A percentile compares a stretch with the other conserved stretches of the same genome.
These are phyloP conservation scores for Oehlia diaphana DNA, from an alignment of 192 early-diverging fungal species.

Conservation along the genomic window DNA sequence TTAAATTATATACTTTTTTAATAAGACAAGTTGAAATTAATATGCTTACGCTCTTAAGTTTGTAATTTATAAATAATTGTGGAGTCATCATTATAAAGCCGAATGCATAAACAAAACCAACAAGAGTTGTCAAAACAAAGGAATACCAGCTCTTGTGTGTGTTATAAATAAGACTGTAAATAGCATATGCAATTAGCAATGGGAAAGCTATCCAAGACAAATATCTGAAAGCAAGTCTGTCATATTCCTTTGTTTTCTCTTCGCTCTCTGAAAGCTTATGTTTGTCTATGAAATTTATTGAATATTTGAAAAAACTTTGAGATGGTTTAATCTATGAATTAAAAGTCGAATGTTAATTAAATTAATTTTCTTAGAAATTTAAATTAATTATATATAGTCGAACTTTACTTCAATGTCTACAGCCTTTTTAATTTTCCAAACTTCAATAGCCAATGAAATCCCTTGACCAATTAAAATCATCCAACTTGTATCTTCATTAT, in stretches of 20 bases:
- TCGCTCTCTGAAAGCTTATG: slow-evolving; percentile 51
- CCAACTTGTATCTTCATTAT: slow-evolving; percentile 74
- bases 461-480: slow-evolving; percentile 85
- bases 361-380: background rate
- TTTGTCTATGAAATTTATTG: slow-evolving; percentile 27
- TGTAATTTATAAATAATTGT: slow-evolving; percentile 92
- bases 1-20: background rate
- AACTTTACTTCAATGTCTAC: slow-evolving; percentile 64
- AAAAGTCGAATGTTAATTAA: background rate
- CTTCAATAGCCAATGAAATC: slow-evolving; percentile 79
- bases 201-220: slow-evolving; percentile 77
- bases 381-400: background rate
- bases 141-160: slow-evolving; percentile 93
- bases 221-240: slow-evolving; percentile 82
- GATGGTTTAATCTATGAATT: slow-evolving; percentile 28
- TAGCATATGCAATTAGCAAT: slow-evolving; percentile 71
- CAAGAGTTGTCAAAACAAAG: slow-evolving; percentile 77
- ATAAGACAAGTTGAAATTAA: background rate
- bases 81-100: slow-evolving; percentile 84
- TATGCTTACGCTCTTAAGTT: slow-evolving; percentile 61
- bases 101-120: slow-evolving; percentile 91
- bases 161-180: slow-evolving; percentile 82
- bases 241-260: slow-evolving; percentile 60
- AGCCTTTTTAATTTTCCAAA: slow-evolving; percentile 90
- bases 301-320: slow-evolving; percentile 8